These are phyloP conservation scores for Sphagnurus paluster DNA, from an alignment of 1,284 basidiomycete genomes.

Conservation along the genomic window DNA sequence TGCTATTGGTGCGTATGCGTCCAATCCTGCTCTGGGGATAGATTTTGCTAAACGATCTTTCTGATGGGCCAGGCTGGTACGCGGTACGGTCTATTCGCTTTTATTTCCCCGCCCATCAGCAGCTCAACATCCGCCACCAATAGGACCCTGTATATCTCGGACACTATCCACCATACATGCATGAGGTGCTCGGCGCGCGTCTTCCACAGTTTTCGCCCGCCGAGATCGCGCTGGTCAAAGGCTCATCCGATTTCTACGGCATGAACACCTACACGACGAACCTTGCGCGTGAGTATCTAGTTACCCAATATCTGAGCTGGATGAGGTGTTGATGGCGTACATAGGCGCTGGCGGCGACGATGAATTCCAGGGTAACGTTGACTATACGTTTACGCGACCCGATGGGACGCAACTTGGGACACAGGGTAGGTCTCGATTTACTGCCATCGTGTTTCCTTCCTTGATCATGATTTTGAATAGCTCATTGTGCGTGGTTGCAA, in stretches of 20 bases:
- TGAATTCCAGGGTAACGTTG: conserved; percentile 70
- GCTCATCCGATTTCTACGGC: conserved; percentile 75
- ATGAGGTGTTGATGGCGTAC: not conserved
- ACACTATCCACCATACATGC: conserved; percentile 70
- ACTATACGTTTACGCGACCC: conserved; percentile 67
- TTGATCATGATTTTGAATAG: conserved; percentile 29
- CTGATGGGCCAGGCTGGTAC: conserved; percentile 70
- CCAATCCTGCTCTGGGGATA: no score
- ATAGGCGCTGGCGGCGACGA: conserved; percentile 65
- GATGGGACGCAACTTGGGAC: conserved; percentile 73
- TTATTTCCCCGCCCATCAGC: no score
- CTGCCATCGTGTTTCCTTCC: conserved; percentile 3
- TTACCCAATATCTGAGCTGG: not conserved
- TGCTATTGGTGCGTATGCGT: conserved; percentile 55
- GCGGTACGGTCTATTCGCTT: conserved; percentile 41
- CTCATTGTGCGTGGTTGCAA: conserved; percentile 68
- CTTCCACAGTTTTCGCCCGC: conserved; percentile 67
- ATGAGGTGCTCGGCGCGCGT: conserved; percentile 63
- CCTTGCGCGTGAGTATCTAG: conserved; percentile 54
- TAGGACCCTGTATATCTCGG: conserved; percentile 78
- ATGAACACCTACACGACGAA: conserved; percentile 83
- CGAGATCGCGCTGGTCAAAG: conserved; percentile 65
- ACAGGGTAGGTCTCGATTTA: conserved; percentile 45
- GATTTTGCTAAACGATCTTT: no score
- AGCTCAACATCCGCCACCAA: no score